These are phyloP conservation scores for Fomitopsis palustris DNA, from an alignment of 1,284 basidiomycete species.

Conservation along the genomic window DNA sequence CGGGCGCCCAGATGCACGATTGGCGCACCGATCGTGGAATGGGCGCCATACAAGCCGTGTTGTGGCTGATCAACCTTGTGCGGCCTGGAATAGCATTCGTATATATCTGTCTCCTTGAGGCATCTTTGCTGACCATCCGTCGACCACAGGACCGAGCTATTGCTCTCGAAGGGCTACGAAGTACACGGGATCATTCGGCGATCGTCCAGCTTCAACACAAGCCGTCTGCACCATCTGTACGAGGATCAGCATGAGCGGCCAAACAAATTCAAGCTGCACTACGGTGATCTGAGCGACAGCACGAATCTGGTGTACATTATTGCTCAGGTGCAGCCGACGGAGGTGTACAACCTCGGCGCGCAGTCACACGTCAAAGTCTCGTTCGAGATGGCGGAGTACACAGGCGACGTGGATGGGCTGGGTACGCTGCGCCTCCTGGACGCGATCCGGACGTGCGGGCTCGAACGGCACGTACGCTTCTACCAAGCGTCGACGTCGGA, in stretches of 20 bases:
- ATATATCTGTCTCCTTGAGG: neutral
- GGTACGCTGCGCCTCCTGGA: constrained; percentile 90
- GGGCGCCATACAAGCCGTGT: neutral
- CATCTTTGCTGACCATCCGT: neutral
- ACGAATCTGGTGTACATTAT: constrained; percentile 94
- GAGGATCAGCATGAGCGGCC: constrained; percentile 82
- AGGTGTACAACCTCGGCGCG: constrained; percentile 95
- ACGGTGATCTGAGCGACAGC: constrained; percentile 88
- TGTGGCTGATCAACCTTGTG: neutral
- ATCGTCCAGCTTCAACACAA: constrained; percentile 93
- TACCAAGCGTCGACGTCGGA: constrained; percentile 95
- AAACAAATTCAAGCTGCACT: constrained; percentile 83
- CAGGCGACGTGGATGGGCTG: constrained; percentile 88
- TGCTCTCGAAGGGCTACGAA: constrained; percentile 85
- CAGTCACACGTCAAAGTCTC: constrained; percentile 96
- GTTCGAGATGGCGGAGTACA: constrained; percentile 97
- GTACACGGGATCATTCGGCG: constrained; percentile 93
- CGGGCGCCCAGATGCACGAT: neutral
- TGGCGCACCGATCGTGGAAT: neutral
- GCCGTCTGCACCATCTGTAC: constrained; percentile 86
- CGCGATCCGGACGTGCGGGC: constrained; percentile 88
- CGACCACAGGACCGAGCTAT: constrained; percentile 66
- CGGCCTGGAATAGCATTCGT: no score
- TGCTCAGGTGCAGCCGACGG: constrained; percentile 85
- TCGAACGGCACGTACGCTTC: constrained; percentile 83